Evolutionary conservation across 306 rosid species (phyloP).

Genomic region (Hippophae tibetana): DNA sequence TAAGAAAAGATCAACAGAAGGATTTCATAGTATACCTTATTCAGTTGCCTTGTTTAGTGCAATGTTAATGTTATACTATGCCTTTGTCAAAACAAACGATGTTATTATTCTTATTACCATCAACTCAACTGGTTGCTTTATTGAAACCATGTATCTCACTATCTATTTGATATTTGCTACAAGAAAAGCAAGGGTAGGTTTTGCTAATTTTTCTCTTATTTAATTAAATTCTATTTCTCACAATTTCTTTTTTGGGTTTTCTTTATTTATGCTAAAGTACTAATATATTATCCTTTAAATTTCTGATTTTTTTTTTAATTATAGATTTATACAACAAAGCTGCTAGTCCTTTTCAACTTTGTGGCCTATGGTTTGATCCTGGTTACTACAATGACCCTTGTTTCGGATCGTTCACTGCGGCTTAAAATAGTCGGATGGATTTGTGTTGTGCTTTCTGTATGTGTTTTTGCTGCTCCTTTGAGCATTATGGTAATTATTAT

Average conservation of each 20-base stretch:
- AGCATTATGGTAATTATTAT: conserved; percentile 25
- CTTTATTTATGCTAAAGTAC: too few species aligned
- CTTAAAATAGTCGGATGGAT: conserved; percentile 26
- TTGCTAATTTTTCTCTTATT: background rate
- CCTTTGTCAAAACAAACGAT: conserved; percentile 12
- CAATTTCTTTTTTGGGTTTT: too few species aligned
- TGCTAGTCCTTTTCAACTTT: conserved; percentile 18
- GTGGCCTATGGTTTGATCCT: conserved; percentile 19
- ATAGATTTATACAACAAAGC: conserved; percentile 1
- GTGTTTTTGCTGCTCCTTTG: conserved; percentile 41
- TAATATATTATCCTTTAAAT: too few species aligned
- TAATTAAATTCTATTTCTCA: too few species aligned
- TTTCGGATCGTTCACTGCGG: background rate
- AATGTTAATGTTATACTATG: conserved; percentile 32
- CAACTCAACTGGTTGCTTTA: conserved; percentile 20
- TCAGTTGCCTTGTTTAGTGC: conserved; percentile 36
- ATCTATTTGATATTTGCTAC: conserved; percentile 23
- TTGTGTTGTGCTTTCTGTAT: conserved; percentile 24
- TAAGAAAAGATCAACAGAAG: conserved; percentile 26
- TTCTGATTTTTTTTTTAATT: too few species aligned
- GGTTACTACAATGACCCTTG: background rate
- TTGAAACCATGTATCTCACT: conserved; percentile 21
- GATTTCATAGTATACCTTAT: conserved; percentile 29
- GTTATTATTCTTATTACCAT: conserved; percentile 22
- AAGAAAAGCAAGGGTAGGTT: conserved; percentile 16